A percentile compares a stretch with the other conserved stretches of the same genome.
phyloP scores from a whole-genome alignment of 352 stramenopile genomes.

The Lagenidium giganteum region DNA sequence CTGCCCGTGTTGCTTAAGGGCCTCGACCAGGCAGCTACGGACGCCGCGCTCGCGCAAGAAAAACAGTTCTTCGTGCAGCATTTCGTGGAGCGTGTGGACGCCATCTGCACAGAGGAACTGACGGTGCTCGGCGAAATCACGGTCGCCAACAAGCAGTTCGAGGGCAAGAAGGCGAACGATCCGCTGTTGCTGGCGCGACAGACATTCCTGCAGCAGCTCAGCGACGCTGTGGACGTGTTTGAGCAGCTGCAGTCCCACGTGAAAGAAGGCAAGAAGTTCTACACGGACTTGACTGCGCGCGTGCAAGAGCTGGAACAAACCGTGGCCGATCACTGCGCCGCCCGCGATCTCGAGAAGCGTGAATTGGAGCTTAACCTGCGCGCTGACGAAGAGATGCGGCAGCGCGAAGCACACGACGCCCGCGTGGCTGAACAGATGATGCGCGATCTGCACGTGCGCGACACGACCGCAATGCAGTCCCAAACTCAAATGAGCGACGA shows the following conservation, averaged over 20 bases:
- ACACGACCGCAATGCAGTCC: conserved; percentile 6
- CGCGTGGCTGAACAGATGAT: conserved; percentile 66
- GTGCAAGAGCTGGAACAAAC: conserved; percentile 69
- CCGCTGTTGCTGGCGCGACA: conserved; percentile 47
- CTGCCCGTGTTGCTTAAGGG: conserved; percentile 40
- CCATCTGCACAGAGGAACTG: conserved; percentile 48
- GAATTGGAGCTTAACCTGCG: conserved; percentile 67
- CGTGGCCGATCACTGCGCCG: conserved; percentile 63
- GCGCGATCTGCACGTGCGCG: conserved; percentile 47
- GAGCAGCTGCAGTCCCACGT: conserved; percentile 74
- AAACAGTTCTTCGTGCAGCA: conserved; percentile 60
- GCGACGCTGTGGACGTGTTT: conserved; percentile 66
- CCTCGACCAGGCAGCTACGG: conserved; percentile 9
- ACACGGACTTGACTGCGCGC: conserved; percentile 44
- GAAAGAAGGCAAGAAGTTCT: conserved; percentile 67
- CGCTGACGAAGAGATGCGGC: conserved; percentile 42
- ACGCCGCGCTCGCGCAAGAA: conserved; percentile 36
- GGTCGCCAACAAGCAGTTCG: conserved; percentile 46
- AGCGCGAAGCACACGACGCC: conserved; percentile 45
- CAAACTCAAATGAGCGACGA: conserved; percentile 30
- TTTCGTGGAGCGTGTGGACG: conserved; percentile 47
- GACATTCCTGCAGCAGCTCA: conserved; percentile 49
- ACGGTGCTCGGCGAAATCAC: conserved; percentile 31
- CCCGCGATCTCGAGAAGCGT: conserved; percentile 60
- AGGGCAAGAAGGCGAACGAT: conserved; percentile 54